phyloP scores from a whole-genome alignment of 176 grass and related monocot genomes.

The Neostapfia colusana region DNA sequence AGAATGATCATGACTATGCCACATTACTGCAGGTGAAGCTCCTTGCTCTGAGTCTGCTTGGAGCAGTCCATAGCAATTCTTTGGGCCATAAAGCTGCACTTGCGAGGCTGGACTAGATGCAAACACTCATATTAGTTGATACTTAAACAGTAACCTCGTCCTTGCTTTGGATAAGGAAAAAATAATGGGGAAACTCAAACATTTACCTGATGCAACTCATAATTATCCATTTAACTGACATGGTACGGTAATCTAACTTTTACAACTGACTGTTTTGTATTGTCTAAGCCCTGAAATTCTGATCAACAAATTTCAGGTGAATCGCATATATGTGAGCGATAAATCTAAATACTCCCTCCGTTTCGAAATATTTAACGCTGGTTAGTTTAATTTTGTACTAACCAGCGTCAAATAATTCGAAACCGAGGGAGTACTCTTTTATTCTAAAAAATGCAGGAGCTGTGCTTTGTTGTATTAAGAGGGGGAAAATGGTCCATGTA shows the following conservation, averaged over 20 bases:
- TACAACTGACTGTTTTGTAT: constrained; percentile 12
- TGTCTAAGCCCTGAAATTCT: constrained; percentile 35
- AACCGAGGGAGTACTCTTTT: too few species aligned
- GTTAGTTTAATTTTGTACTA: too few species aligned
- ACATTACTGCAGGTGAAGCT: background rate
- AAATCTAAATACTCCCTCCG: constrained; percentile 29
- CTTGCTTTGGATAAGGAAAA: constrained; percentile 5
- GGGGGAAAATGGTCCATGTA: too few species aligned
- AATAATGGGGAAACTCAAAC: constrained; percentile 12
- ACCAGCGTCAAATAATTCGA: too few species aligned
- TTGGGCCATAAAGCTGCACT: constrained; percentile 19
- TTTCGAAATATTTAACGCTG: too few species aligned
- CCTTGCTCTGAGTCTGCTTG: constrained; percentile 22
- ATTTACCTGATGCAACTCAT: constrained; percentile 24
- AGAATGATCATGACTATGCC: background rate
- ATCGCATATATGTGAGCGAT: constrained; percentile 2
- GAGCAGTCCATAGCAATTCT: constrained; percentile 16
- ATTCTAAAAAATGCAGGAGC: too few species aligned
- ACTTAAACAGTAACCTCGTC: background rate
- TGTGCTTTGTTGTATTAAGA: too few species aligned
- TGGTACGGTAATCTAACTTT: constrained; percentile 8
- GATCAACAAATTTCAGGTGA: background rate
- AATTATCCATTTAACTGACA: constrained; percentile 5
- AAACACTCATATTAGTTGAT: constrained; percentile 7
- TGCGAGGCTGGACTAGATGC: constrained; percentile 23